Evolutionary conservation across 805 yeast species (phyloP), one percentile per base, ranked within the genome.

Genomic region (Alloascoidea africana): DNA sequence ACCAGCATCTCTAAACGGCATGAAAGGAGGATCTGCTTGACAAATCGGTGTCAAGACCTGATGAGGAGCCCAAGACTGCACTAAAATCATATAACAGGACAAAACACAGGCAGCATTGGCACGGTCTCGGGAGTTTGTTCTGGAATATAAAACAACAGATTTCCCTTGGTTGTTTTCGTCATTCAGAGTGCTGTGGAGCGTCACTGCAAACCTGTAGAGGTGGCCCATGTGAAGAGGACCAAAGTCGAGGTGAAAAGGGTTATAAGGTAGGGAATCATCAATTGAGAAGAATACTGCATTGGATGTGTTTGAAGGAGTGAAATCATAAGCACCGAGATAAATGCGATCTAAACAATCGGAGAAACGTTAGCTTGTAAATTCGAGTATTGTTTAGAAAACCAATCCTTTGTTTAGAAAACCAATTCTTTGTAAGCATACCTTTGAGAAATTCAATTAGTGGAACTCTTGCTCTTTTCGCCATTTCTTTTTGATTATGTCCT

Each of bases 1-100:
- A 2, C 98, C 98, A 1, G 98, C 98, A 56, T 91, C 98, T 55
- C 98, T 68, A 59, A 87, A 91, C 1, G 87, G 81, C 80, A 82
- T 87, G 46, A 89, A 78, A 4, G 97, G 96, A 2, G 94, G 95
- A 36, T 81, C 86, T 4, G 77, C 73, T 56, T 91, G 97, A 1
- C 91, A 74, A 38, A 91, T 71, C 1, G 98, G 98, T 42, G 94
- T 96, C 44, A 91, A 60, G 0, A 87, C 98, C 56, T 91, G 91
- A 57, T 91, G 98, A 0, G 98, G 98, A 1, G 96, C 85, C 98
- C 98, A 91, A 11, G 85, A 78, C 54, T 91, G 98, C 14, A 91
- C 89, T 39, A 91, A 60, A 1, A 91, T 70, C 96, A 91, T 86
- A 58, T 91, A 91, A 51, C 96, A 85, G 45, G 95, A 84, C 37